These are phyloP conservation scores for Rhynchospora breviuscula DNA, from an alignment of 176 grass and related monocot genomes.

Conservation along the genomic window DNA sequence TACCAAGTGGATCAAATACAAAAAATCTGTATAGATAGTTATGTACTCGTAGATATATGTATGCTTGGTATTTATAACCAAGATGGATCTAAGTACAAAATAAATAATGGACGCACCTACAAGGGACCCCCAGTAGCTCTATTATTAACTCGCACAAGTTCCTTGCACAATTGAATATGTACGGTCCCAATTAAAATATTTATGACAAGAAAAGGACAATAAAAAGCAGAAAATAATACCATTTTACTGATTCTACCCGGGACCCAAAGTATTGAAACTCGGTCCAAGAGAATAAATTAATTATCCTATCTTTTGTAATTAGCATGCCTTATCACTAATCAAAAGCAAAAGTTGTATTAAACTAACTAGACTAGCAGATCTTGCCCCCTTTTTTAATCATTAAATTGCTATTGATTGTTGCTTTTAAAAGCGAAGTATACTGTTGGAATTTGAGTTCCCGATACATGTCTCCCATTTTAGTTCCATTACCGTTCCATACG, in stretches of 20 bases:
- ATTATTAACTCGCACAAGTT: constrained; percentile 4
- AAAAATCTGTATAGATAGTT: not conserved
- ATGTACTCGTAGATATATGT: not conserved
- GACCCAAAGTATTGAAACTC: constrained; percentile 13
- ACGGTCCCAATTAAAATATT: not conserved
- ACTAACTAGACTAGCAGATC: not conserved
- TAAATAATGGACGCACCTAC: not conserved
- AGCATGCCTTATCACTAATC: constrained; percentile 19
- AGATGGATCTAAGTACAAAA: not conserved
- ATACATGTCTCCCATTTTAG: not conserved
- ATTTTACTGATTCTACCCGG: not conserved
- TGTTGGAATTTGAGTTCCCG: not conserved
- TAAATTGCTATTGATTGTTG: constrained; percentile 8
- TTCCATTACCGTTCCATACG: not conserved
- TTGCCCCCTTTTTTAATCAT: not conserved
- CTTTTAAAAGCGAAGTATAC: constrained; percentile 6
- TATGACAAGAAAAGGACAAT: constrained; percentile 4
- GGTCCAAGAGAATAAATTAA: constrained; percentile 14
- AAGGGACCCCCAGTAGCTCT: not conserved
- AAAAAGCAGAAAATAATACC: not conserved
- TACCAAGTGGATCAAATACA: too few species aligned
- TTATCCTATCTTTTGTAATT: constrained; percentile 7
- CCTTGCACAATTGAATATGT: not conserved
- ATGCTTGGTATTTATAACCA: not conserved
- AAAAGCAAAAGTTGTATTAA: constrained; percentile 25